Evolutionary conservation across 176 grass and related monocot species (phyloP).

Genomic region (Phoenix roebelenii): DNA sequence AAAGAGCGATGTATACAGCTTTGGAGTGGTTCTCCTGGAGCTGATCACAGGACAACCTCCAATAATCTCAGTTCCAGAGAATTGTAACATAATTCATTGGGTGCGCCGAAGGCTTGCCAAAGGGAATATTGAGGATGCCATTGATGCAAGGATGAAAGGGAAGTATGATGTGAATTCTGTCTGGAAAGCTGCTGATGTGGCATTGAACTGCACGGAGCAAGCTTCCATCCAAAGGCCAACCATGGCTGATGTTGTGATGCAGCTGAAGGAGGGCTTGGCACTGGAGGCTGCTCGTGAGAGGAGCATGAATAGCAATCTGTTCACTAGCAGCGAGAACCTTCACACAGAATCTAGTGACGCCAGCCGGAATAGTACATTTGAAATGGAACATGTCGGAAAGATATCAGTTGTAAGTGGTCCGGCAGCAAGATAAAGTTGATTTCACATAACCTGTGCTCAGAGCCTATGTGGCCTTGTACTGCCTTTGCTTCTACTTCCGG

Average conservation of each 20-base stretch:
- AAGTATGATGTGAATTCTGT: constrained; percentile 26
- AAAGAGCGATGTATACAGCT: constrained; percentile 24
- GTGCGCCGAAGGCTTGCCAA: constrained; percentile 19
- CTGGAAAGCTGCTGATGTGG: constrained; percentile 32
- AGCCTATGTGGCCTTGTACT: too few species aligned
- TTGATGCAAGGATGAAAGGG: constrained; percentile 13
- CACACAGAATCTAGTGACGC: background rate
- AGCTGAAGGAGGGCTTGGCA: constrained; percentile 21
- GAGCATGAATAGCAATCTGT: background rate
- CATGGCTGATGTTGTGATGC: constrained; percentile 14
- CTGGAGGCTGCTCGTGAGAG: constrained; percentile 3
- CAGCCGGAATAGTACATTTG: background rate
- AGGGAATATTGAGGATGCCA: constrained; percentile 30
- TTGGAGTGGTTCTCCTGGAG: constrained; percentile 37
- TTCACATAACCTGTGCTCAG: background rate
- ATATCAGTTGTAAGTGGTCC: background rate
- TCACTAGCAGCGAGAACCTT: background rate
- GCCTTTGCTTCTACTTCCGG: too few species aligned
- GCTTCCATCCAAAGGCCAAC: constrained; percentile 20
- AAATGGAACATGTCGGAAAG: background rate
- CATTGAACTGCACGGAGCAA: constrained; percentile 17
- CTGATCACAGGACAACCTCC: constrained; percentile 26
- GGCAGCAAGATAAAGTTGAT: constrained; percentile 2
- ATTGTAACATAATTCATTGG: constrained; percentile 4
- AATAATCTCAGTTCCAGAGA: background rate